These are phyloP conservation scores for Neonothopanus nambi DNA, from an alignment of 1,284 basidiomycete genomes.

Conservation along the genomic window DNA sequence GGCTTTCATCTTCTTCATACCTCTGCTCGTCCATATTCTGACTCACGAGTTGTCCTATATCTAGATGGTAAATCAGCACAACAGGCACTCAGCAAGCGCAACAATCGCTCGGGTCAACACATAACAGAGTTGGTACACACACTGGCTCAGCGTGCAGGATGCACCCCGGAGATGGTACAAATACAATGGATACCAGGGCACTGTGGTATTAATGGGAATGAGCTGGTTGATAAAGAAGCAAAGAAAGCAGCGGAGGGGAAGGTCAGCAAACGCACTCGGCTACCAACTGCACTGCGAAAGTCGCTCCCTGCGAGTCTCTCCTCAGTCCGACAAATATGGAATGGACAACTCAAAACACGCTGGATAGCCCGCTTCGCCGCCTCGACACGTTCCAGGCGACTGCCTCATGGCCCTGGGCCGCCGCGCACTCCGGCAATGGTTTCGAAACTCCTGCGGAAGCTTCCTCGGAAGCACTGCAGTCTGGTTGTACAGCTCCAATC, in stretches of 20 bases:
- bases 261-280: background rate
- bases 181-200: constrained; percentile 29
- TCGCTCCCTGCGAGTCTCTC: constrained; percentile 21
- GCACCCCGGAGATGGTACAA: background rate
- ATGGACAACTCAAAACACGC: constrained; percentile 7
- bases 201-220: constrained; percentile 24
- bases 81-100: background rate
- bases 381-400: background rate
- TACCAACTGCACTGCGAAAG: constrained; percentile 19
- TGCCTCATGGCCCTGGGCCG: background rate
- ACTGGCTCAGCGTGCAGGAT: background rate
- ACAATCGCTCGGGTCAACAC: constrained; percentile 9
- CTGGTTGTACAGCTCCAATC: background rate
- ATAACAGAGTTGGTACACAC: constrained; percentile 19
- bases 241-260: constrained; percentile 26
- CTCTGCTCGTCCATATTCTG: background rate
- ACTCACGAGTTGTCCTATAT: background rate
- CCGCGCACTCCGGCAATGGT: too few species aligned
- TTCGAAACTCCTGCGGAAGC: background rate
- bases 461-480: background rate
- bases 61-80: constrained; percentile 5
- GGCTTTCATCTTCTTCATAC: constrained; percentile 18
- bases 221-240: constrained; percentile 27
- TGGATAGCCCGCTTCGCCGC: background rate
- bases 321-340: constrained; percentile 16